Percentiles rank a stretch among this genome's conserved stretches.
Evolutionary conservation across 1,284 basidiomycete genomes (phyloP).

Genomic region (Veloporphyrellus conicus): DNA sequence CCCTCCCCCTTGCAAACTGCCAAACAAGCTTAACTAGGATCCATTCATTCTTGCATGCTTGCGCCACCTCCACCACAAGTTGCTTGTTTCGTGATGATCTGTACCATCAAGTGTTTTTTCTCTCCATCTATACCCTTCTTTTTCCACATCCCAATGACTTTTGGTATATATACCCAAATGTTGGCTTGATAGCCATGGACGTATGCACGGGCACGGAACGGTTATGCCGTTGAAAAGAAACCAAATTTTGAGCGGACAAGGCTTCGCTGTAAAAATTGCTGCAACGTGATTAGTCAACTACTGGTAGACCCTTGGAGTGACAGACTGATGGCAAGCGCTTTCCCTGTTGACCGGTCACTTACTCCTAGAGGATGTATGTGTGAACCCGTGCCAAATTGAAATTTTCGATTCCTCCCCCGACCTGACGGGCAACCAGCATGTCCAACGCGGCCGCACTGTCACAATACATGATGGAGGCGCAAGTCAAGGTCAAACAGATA

Average conservation of each 20-base stretch:
- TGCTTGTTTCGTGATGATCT: conserved; percentile 11
- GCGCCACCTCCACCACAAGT: background rate
- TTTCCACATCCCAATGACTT: conserved; percentile 4
- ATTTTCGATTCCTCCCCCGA: no score
- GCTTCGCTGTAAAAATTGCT: no score
- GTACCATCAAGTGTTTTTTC: conserved; percentile 15
- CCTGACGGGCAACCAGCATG: no score
- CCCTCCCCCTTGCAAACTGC: conserved; percentile 27
- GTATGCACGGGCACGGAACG: background rate
- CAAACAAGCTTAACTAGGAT: conserved; percentile 21
- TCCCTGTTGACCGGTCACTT: no score
- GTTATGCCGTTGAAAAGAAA: background rate
- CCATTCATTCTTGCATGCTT: background rate
- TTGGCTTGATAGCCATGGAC: conserved; percentile 5
- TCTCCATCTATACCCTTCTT: conserved; percentile 29
- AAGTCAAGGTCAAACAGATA: conserved; percentile 19
- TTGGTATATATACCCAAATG: conserved; percentile 22
- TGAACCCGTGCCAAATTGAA: no score
- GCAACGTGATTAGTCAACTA: no score
- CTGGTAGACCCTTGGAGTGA: no score
- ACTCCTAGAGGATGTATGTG: no score
- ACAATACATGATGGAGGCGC: conserved; percentile 33
- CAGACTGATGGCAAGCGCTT: no score
- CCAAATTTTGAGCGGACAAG: no score
- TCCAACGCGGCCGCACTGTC: no score